Evolutionary conservation across 106 monocot genomes (phyloP).

Genomic region (Platanthera guangdongensis): DNA sequence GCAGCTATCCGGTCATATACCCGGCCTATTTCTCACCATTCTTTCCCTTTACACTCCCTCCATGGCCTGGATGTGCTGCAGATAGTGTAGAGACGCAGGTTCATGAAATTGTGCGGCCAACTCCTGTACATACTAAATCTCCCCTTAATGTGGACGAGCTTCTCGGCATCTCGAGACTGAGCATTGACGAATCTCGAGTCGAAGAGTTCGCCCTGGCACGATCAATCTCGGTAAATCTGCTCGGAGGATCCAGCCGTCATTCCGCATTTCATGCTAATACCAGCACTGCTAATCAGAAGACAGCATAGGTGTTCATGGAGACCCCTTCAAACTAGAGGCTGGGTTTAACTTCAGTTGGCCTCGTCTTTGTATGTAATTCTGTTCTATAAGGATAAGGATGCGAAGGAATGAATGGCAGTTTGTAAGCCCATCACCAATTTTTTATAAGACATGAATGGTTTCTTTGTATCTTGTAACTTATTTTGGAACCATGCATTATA

Average conservation of each 20-base stretch:
- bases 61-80: slow-evolving; percentile 5
- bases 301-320: background rate
- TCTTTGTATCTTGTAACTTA: background rate
- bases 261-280: slow-evolving; percentile 45
- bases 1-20: slow-evolving; percentile 27
- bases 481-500: background rate
- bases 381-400: background rate
- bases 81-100: background rate
- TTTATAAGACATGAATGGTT: background rate
- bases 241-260: slow-evolving; percentile 24
- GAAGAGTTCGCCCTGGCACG: background rate
- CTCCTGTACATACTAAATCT: slow-evolving; percentile 28
- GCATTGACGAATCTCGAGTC: slow-evolving; percentile 22
- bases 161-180: slow-evolving; percentile 43
- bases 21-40: slow-evolving; percentile 38
- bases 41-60: slow-evolving; percentile 23
- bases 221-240: slow-evolving; percentile 16
- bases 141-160: slow-evolving; percentile 49
- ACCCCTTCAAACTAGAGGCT: background rate
- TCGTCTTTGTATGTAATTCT: background rate
- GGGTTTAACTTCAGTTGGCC: background rate
- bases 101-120: slow-evolving; percentile 44
- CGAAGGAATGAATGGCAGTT: background rate
- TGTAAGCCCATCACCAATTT: background rate
- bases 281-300: slow-evolving; percentile 1